A percentile compares a stretch with the other conserved stretches of the same genome.
phyloP scores from a whole-genome alignment of 257 asterid species.

The Rubia yunnanensis region DNA sequence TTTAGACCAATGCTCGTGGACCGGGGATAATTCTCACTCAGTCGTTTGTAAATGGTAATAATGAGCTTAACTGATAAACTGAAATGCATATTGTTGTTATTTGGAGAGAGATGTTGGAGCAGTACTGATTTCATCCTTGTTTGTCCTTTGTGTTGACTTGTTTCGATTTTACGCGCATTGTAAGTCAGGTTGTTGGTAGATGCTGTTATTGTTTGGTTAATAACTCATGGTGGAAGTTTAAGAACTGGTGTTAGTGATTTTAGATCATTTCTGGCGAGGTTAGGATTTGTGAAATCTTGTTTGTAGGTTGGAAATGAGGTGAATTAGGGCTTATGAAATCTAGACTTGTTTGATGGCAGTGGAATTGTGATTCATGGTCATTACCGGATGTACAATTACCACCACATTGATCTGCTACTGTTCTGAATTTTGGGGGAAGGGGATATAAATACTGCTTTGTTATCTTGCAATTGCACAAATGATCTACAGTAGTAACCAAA shows the following conservation, averaged over 20 bases:
- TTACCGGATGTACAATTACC: neutral
- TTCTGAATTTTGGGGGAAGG: neutral
- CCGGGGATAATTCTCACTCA: neutral
- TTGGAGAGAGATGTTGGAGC: neutral
- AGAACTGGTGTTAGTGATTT: neutral
- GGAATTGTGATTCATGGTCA: neutral
- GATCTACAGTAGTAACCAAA: neutral
- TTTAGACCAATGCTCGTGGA: neutral
- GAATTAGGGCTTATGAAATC: neutral
- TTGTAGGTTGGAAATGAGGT: neutral
- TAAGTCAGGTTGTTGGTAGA: neutral
- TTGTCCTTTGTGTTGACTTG: neutral
- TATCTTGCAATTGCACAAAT: neutral
- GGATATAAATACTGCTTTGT: neutral
- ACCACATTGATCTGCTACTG: neutral
- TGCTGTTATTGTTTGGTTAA: neutral
- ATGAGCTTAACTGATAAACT: neutral
- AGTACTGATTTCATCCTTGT: neutral
- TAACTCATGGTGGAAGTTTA: neutral
- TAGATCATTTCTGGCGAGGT: neutral
- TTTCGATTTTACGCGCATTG: neutral
- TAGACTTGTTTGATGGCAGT: neutral
- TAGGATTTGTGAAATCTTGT: neutral
- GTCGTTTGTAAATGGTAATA: conserved; percentile 16
- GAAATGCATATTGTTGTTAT: neutral